Evolutionary conservation across 495 filamentous ascomycete species (phyloP).

Genomic region (Friedmanniomyces simplex): DNA sequence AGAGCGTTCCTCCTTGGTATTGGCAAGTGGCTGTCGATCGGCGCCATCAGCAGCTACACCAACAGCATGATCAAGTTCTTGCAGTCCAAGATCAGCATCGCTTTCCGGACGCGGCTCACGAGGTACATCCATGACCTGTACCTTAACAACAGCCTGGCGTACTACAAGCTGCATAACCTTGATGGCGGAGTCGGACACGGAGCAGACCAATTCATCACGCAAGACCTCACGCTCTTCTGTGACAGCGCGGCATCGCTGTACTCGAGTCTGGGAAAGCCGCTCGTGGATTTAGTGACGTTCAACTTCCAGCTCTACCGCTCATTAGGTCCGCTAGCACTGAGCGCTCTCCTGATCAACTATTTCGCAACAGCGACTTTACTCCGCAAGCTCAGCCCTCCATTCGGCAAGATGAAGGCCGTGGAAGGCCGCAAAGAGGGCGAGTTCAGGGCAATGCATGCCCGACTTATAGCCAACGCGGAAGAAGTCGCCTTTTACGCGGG

Average conservation of each 20-base stretch:
- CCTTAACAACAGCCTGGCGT: conserved; percentile 84
- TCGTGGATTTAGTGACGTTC: conserved; percentile 92
- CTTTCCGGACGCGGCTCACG: conserved; percentile 91
- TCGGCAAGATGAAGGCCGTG: conserved; percentile 91
- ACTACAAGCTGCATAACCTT: conserved; percentile 89
- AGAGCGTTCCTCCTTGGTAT: conserved; percentile 81
- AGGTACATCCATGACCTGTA: conserved; percentile 97
- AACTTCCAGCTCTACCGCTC: conserved; percentile 94
- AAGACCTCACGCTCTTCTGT: conserved; percentile 93
- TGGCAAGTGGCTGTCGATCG: conserved; percentile 67
- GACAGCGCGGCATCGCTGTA: conserved; percentile 85
- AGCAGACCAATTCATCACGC: conserved; percentile 94
- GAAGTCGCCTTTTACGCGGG: conserved; percentile 99
- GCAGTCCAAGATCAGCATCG: conserved; percentile 94
- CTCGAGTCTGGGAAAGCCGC: conserved; percentile 90
- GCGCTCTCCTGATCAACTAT: conserved; percentile 81
- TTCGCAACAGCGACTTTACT: conserved; percentile 83
- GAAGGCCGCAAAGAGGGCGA: conserved; percentile 91
- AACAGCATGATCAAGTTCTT: conserved; percentile 98
- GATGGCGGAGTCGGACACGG: conserved; percentile 88
- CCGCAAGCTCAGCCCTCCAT: conserved; percentile 78
- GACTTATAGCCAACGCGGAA: conserved; percentile 92
- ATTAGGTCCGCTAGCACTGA: conserved; percentile 77
- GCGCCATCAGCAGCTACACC: conserved; percentile 73
- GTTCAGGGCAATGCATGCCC: conserved; percentile 78